Evolutionary conservation across 2,329 filamentous ascomycete species (phyloP).

Genomic region (Blastomyces emzantsi): DNA sequence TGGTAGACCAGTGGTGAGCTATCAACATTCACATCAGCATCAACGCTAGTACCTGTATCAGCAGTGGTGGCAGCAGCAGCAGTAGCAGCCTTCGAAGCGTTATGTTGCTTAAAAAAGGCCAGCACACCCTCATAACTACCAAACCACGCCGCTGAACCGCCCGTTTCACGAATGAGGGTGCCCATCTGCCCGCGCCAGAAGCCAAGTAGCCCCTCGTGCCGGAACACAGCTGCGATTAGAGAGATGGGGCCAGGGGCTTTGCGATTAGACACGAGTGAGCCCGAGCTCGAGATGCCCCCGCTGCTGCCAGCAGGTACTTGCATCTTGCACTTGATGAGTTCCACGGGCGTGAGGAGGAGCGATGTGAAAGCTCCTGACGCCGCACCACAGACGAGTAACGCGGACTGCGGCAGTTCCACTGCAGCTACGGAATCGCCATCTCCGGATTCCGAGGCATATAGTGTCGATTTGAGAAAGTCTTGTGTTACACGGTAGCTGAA

Average conservation of each 20-base stretch:
- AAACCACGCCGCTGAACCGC: constrained; percentile 92
- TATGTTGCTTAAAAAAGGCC: constrained; percentile 56
- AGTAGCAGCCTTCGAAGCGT: constrained; percentile 27
- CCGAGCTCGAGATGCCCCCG: too few species aligned
- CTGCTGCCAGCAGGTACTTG: constrained; percentile 55
- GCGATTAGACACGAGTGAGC: constrained; percentile 15
- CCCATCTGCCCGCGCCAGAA: constrained; percentile 96
- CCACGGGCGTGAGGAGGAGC: constrained; percentile 84
- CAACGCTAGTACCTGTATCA: background rate
- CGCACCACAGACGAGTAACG: constrained; percentile 70
- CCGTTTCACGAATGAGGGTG: constrained; percentile 87
- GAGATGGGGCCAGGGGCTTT: constrained; percentile 54
- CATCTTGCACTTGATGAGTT: constrained; percentile 97
- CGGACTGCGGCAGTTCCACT: constrained; percentile 60
- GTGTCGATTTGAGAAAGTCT: constrained; percentile 53
- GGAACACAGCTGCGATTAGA: constrained; percentile 71
- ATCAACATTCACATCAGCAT: background rate
- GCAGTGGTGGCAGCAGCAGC: constrained; percentile 24
- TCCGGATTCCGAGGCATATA: constrained; percentile 40
- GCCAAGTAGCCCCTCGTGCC: constrained; percentile 68
- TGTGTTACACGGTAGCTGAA: constrained; percentile 69
- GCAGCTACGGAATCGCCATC: constrained; percentile 50
- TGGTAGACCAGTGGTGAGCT: constrained; percentile 66
- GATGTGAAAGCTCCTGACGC: constrained; percentile 84
- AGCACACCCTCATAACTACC: constrained; percentile 77